Evolutionary conservation across 495 filamentous ascomycete genomes (phyloP), one percentile per base, ranked within the genome.

Genomic region (Aspergillus bertholletiae): DNA sequence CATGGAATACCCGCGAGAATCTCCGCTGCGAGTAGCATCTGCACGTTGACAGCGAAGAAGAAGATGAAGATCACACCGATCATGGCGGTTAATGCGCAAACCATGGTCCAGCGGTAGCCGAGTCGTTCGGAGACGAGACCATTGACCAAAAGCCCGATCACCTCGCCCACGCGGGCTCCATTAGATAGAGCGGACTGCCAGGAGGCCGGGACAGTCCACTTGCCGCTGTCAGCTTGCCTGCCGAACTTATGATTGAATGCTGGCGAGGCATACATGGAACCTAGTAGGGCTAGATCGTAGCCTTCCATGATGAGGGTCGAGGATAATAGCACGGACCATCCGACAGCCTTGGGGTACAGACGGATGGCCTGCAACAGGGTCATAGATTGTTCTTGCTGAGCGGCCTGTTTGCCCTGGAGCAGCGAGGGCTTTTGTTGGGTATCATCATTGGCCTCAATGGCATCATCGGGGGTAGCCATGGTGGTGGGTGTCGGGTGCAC

Each of bases 121-220:
- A 86, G 81, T 0, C 78, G 72, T 53, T 89, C 85, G 1, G 82
- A 84, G 23, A 88, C 71, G 54, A 70, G 80, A 49, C 87, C 86
- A 55, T 86, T 88, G 60, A 88, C 73, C 50, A 86, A 58, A 11
- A 90, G 74, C 44, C 87, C 87, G 49, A 89, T 75, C 28, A 89
- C 78, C 64, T 88, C 85, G 23, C 87, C 86, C 46, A 75, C 63
- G 7, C 65, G 62, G 4, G 68, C 73, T 22, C 72, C 85, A 58
- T 89, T 88, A 26, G 77, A 83, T 21, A 90, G 70, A 15, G 82
- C 86, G 1, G 85, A 74, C 61, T 89, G 85, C 87, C 86, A 89
- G 22, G 69, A 62, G 4, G 76, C 75, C 23, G 74, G 57, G 32
- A 81, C 61, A 17, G 69, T 61, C 59, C 75, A 78, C 20, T 58